These are phyloP conservation scores for Pleoardoris graminearum DNA, from an alignment of 2,329 filamentous ascomycete species.

Conservation along the genomic window DNA sequence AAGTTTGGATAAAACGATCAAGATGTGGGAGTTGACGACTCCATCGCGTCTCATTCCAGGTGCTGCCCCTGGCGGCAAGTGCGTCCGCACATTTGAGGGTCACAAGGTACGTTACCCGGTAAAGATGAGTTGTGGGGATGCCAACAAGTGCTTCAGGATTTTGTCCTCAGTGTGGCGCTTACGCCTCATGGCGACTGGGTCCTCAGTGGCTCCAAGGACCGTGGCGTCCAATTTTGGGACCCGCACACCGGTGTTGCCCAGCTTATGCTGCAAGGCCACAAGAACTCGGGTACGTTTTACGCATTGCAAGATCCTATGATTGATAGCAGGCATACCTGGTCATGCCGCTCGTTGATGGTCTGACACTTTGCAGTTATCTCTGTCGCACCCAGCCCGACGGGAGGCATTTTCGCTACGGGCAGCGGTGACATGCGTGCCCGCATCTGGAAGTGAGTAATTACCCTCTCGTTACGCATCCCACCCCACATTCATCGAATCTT, in stretches of 20 bases:
- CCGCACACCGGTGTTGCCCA: constrained; percentile 90
- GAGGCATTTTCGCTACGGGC: constrained; percentile 89
- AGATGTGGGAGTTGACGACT: constrained; percentile 94
- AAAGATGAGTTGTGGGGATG: not conserved
- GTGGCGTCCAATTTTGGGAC: constrained; percentile 98
- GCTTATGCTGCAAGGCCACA: constrained; percentile 98
- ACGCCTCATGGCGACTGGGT: constrained; percentile 96
- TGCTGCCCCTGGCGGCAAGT: constrained; percentile 82
- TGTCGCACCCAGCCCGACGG: constrained; percentile 88
- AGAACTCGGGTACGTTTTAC: constrained; percentile 72
- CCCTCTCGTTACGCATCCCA: not conserved
- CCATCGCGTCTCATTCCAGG: constrained; percentile 68
- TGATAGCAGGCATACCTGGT: not conserved
- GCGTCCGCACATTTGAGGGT: constrained; percentile 94
- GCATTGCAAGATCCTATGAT: not conserved
- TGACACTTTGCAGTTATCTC: constrained; percentile 72
- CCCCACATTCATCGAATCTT: not conserved
- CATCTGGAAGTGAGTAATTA: constrained; percentile 76
- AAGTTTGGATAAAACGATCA: constrained; percentile 96
- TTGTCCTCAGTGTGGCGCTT: constrained; percentile 91
- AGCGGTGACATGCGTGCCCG: constrained; percentile 97
- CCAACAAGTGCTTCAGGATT: constrained; percentile 65
- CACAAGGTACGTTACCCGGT: constrained; percentile 70
- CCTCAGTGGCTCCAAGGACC: constrained; percentile 94
- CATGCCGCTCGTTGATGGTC: constrained; percentile 1